These are phyloP conservation scores for Candida montana DNA, from an alignment of 805 yeast species.

Conservation along the genomic window DNA sequence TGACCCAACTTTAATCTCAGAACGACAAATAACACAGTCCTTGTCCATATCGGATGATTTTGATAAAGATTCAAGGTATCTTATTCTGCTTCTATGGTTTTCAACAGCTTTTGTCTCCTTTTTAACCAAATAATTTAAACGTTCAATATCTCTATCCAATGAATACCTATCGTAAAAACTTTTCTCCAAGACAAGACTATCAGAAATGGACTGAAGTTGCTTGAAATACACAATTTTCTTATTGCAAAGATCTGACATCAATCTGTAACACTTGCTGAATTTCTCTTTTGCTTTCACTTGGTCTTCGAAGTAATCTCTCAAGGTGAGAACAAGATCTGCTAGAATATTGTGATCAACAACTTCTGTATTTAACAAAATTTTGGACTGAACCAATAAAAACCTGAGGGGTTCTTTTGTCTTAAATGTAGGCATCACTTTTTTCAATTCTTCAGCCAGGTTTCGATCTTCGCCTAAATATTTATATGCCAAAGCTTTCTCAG, in stretches of 20 bases:
- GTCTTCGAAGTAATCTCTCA: conserved; percentile 29
- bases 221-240: conserved; percentile 76
- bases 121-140: conserved; percentile 5
- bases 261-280: conserved; percentile 39
- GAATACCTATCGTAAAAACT: no score
- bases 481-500: neutral
- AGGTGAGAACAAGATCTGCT: conserved; percentile 7
- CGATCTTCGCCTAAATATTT: no score
- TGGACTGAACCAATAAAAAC: conserved; percentile 14
- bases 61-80: conserved; percentile 43
- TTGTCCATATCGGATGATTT: conserved; percentile 18
- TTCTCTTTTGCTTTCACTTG: conserved; percentile 26
- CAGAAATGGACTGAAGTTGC: conserved; percentile 82
- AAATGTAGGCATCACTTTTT: conserved; percentile 9
- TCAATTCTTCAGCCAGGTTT: conserved; percentile 13
- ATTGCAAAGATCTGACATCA: conserved; percentile 65
- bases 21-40: conserved; percentile 74
- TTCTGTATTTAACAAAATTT: conserved; percentile 2
- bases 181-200: conserved; percentile 44
- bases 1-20: conserved; percentile 66
- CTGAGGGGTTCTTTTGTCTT: conserved; percentile 8
- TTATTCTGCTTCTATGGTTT: conserved; percentile 35
- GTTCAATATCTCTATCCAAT: conserved; percentile 28
- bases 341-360: conserved; percentile 7
- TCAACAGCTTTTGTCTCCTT: conserved; percentile 14